phyloP scores from a whole-genome alignment of 805 yeast species.

The Spathaspora hagerdaliae region DNA sequence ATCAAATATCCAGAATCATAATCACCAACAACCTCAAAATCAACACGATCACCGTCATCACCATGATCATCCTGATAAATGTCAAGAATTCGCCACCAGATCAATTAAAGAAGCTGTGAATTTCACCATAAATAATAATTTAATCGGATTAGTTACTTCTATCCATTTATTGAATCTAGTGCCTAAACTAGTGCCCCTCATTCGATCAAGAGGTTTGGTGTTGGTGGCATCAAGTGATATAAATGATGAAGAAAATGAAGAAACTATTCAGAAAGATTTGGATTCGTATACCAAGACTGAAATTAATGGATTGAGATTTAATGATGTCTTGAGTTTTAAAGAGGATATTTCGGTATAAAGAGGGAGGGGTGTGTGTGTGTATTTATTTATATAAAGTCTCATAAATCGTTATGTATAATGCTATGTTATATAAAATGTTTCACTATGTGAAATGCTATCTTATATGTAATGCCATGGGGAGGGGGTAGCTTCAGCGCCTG shows the following conservation, averaged over 20 bases:
- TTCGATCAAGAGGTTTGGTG: slow-evolving; percentile 77
- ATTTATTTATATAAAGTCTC: background rate
- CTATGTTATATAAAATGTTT: no score
- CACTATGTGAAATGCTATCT: no score
- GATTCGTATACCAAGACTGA: slow-evolving; percentile 40
- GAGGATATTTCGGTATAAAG: slow-evolving; percentile 40
- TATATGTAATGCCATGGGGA: no score
- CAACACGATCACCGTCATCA: background rate
- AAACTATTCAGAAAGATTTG: slow-evolving; percentile 24
- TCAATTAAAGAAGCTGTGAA: slow-evolving; percentile 79
- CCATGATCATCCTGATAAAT: slow-evolving; percentile 2
- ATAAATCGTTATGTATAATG: background rate
- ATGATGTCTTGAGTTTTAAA: slow-evolving; percentile 62
- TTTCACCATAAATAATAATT: slow-evolving; percentile 77
- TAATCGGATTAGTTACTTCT: slow-evolving; percentile 80
- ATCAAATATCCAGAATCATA: background rate
- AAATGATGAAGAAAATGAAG: slow-evolving; percentile 21
- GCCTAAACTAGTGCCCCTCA: slow-evolving; percentile 69
- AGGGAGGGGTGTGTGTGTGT: background rate
- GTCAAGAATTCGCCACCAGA: slow-evolving; percentile 46
- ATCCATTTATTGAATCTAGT: slow-evolving; percentile 65
- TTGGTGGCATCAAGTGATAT: slow-evolving; percentile 64
- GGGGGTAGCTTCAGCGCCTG: slow-evolving; percentile 10
- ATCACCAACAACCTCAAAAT: no score
- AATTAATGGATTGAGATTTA: slow-evolving; percentile 65